Conservation (phyloP, 208 protist species). For the Crithidia sp. region DNA sequence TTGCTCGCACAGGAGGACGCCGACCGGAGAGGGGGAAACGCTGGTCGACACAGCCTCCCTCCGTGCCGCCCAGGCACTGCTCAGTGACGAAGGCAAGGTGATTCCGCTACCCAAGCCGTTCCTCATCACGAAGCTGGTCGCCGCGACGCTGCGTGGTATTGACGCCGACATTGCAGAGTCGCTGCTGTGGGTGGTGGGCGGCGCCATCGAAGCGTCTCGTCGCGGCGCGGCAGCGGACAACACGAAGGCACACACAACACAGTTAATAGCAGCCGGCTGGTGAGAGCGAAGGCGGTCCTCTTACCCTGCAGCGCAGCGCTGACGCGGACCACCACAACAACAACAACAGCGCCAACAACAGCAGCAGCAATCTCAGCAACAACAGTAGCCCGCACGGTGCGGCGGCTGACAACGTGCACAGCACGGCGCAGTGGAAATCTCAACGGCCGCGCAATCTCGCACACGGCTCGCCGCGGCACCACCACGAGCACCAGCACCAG, state of each 20-base stretch:
- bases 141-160: conserved; percentile 43
- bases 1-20: conserved; percentile 27
- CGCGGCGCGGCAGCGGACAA: background rate
- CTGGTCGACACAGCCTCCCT: conserved; percentile 22
- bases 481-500: background rate
- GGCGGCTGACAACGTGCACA: conserved; percentile 16
- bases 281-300: background rate
- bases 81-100: conserved; percentile 46
- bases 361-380: background rate
- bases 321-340: background rate
- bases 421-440: conserved; percentile 24
- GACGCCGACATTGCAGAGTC: conserved; percentile 31
- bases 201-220: background rate
- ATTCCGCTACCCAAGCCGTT: conserved; percentile 44
- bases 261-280: background rate
- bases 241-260: no score
- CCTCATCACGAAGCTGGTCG: conserved; percentile 73
- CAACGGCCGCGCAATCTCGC: conserved; percentile 13
- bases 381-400: conserved; percentile 8
- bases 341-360: background rate
- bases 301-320: background rate
- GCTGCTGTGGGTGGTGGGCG: conserved; percentile 34
- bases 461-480: conserved; percentile 4
- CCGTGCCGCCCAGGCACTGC: conserved; percentile 43
- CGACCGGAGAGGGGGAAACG: conserved; percentile 24